These are phyloP conservation scores for Cercospora zeae-maydis DNA, from an alignment of 2,329 filamentous ascomycete genomes.

Conservation along the genomic window DNA sequence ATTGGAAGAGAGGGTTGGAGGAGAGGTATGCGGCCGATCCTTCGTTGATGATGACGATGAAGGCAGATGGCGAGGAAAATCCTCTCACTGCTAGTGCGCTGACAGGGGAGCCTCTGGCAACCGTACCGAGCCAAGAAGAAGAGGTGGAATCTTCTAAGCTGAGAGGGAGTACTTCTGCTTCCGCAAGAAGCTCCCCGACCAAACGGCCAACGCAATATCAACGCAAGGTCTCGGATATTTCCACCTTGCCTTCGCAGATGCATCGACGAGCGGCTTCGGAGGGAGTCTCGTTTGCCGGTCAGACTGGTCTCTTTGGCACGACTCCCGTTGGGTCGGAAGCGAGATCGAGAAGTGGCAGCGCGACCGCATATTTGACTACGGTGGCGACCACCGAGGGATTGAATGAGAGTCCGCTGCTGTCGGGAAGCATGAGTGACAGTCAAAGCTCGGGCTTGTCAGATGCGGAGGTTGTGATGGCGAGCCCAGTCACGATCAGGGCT, in stretches of 20 bases:
- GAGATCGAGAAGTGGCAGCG: not conserved
- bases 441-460: slow-evolving; percentile 9
- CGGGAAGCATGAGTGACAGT: slow-evolving; percentile 1
- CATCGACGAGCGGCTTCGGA: slow-evolving; percentile 4
- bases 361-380: not conserved
- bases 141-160: not conserved
- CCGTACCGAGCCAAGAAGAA: slow-evolving; percentile 13
- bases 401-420: not conserved
- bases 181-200: not conserved
- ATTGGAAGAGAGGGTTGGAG: slow-evolving; percentile 9
- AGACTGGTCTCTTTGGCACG: not conserved
- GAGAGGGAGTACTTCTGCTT: not conserved
- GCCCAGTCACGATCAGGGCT: slow-evolving; percentile 12
- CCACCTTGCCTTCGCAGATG: slow-evolving; percentile 22
- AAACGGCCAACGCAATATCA: slow-evolving; percentile 15
- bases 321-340: not conserved
- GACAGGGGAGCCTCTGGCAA: slow-evolving; percentile 6
- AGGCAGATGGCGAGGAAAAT: not conserved
- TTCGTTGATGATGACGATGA: not conserved
- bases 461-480: slow-evolving; percentile 11
- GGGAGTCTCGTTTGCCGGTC: not conserved
- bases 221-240: slow-evolving; percentile 28
- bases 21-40: slow-evolving; percentile 2
- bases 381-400: not conserved
- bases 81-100: not conserved